Percentiles rank a stretch among this genome's conserved stretches.
phyloP scores from a whole-genome alignment of 139 green algal genomes.

The Micractinium sp. region DNA sequence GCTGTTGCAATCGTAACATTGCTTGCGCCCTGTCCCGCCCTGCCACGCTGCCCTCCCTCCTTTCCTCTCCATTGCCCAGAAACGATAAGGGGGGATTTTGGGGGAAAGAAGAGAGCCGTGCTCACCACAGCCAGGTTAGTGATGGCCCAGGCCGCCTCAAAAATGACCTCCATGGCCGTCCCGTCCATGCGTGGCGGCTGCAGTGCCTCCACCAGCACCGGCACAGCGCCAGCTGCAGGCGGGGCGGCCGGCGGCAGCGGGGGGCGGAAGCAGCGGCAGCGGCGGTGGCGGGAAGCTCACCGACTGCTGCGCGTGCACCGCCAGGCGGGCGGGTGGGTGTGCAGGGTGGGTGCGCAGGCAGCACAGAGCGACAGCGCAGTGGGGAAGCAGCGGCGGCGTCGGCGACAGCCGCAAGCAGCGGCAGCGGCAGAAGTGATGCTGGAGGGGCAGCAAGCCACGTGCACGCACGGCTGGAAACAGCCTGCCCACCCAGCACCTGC shows the following conservation, averaged over 20 bases:
- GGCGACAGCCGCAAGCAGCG: too few species aligned
- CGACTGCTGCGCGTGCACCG: neutral
- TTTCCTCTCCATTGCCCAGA: neutral
- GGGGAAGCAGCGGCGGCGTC: too few species aligned
- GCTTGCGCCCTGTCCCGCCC: too few species aligned
- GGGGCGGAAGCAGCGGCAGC: conserved; percentile 14
- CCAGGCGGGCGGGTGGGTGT: neutral
- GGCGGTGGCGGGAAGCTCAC: neutral
- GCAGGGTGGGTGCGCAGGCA: neutral
- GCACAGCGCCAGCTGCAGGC: conserved; percentile 38
- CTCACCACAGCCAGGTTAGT: conserved; percentile 55
- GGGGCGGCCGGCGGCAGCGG: neutral
- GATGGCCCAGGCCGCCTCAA: conserved; percentile 59
- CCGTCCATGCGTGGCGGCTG: conserved; percentile 34
- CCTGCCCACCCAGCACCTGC: neutral
- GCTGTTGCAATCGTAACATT: too few species aligned
- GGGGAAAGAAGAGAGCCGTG: too few species aligned
- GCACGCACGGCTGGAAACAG: neutral
- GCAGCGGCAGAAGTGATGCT: too few species aligned
- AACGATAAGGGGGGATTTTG: too few species aligned
- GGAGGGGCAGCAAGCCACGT: too few species aligned
- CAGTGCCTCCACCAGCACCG: conserved; percentile 37
- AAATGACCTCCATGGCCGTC: conserved; percentile 38
- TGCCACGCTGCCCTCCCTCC: neutral
- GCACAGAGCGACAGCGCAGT: neutral